Conservation (phyloP, 192 early-diverging fungal genomes). For the Coemansia sp. region DNA sequence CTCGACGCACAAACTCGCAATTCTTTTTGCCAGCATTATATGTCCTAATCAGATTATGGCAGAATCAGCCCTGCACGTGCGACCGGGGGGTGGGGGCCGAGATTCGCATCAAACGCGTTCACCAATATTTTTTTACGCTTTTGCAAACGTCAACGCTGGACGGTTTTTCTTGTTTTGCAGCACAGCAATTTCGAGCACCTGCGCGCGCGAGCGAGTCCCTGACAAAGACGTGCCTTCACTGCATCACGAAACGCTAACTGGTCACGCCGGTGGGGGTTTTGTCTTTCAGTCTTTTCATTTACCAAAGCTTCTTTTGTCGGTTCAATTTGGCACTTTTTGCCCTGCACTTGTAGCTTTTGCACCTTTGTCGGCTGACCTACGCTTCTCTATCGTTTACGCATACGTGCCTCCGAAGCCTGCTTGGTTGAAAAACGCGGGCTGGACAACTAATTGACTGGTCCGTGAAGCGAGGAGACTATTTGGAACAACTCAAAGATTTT, state of each 20-base stretch:
- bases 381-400: neutral
- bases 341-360: neutral
- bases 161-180: conserved; percentile 4
- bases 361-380: neutral
- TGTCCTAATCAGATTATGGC: conserved; percentile 1
- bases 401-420: neutral
- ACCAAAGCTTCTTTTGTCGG: neutral
- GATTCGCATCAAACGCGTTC: neutral
- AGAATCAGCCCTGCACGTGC: neutral
- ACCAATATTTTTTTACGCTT: neutral
- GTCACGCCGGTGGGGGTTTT: neutral
- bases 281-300: neutral
- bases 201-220: neutral
- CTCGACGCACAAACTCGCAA: neutral
- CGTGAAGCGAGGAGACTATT: neutral
- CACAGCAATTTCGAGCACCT: neutral
- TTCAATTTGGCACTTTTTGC: neutral
- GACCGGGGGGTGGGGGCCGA: conserved; percentile 6
- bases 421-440: too few relatives aligned
- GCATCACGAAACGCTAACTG: neutral
- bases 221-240: neutral
- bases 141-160: neutral
- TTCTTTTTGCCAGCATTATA: neutral
- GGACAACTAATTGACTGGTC: conserved; percentile 2
- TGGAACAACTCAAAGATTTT: neutral